Evolutionary conservation across 2,329 filamentous ascomycete genomes (phyloP).

Genomic region (Calonectria pseudoreteaudii): DNA sequence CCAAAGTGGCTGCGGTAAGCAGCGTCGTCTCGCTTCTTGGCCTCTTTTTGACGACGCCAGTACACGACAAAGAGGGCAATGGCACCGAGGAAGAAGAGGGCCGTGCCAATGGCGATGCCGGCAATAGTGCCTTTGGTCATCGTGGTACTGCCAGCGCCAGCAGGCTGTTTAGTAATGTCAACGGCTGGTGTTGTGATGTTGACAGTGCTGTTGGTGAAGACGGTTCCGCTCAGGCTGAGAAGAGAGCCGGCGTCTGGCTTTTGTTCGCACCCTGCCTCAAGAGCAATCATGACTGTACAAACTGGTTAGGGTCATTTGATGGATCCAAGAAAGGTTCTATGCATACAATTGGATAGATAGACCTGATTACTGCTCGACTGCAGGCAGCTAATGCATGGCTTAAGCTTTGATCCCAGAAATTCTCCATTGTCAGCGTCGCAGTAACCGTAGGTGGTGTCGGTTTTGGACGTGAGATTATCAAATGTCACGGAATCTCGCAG

Average conservation of each 20-base stretch:
- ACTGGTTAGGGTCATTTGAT: conserved; percentile 20
- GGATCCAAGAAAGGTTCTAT: not conserved
- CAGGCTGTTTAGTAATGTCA: conserved; percentile 41
- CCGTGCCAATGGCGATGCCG: conserved; percentile 63
- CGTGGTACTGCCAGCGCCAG: conserved; percentile 40
- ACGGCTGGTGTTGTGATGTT: conserved; percentile 53
- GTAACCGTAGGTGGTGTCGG: conserved; percentile 51
- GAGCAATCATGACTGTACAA: conserved; percentile 57
- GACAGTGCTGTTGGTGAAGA: conserved; percentile 54
- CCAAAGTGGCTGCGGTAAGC: conserved; percentile 24
- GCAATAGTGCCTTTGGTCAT: conserved; percentile 64
- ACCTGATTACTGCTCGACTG: conserved; percentile 52
- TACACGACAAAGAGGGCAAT: conserved; percentile 60
- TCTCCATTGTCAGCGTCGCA: conserved; percentile 53
- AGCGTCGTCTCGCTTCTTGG: conserved; percentile 17
- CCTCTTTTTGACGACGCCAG: conserved; percentile 56
- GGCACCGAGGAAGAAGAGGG: conserved; percentile 55
- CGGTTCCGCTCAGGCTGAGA: conserved; percentile 55
- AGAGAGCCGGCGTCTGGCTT: conserved; percentile 51
- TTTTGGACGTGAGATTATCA: conserved; percentile 43
- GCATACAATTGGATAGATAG: conserved; percentile 63
- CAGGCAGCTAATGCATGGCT: conserved; percentile 58
- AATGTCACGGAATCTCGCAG: conserved; percentile 53
- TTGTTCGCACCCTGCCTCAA: conserved; percentile 62
- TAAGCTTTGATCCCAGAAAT: conserved; percentile 47